A percentile compares a stretch with the other conserved stretches of the same genome.
Evolutionary conservation across 2,329 filamentous ascomycete species (phyloP).

Genomic region (Ophiostoma quercus): DNA sequence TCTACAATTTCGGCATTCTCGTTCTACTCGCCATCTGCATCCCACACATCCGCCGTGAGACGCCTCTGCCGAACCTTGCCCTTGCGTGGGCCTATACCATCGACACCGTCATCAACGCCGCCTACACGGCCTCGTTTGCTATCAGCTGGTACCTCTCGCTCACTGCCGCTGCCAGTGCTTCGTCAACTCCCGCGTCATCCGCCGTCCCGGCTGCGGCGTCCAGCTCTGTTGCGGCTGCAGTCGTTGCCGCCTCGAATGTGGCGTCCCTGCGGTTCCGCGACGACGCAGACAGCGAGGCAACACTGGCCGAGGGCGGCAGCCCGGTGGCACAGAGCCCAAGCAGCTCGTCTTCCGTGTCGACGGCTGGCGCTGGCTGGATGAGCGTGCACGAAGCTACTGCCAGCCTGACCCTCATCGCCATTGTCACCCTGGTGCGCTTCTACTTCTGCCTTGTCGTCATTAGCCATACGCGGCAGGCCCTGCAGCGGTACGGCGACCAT

Average conservation of each 20-base stretch:
- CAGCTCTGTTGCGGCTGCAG: background rate
- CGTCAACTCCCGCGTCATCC: slow-evolving; percentile 4
- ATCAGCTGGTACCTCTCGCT: slow-evolving; percentile 69
- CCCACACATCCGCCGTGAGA: slow-evolving; percentile 73
- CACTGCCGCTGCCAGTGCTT: background rate
- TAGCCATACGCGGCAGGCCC: slow-evolving; percentile 70
- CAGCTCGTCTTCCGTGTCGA: slow-evolving; percentile 8
- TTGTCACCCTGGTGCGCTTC: slow-evolving; percentile 67
- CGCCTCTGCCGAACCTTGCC: slow-evolving; percentile 70
- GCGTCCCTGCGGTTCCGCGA: background rate
- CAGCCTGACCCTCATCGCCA: slow-evolving; percentile 69
- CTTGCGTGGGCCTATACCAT: slow-evolving; percentile 82
- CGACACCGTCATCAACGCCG: slow-evolving; percentile 74
- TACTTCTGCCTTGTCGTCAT: slow-evolving; percentile 84
- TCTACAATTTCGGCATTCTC: slow-evolving; percentile 74
- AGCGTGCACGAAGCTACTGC: slow-evolving; percentile 58
- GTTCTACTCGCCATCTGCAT: slow-evolving; percentile 63
- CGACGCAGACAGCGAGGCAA: background rate
- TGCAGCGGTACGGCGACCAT: slow-evolving; percentile 61
- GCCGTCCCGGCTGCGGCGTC: slow-evolving; percentile 5
- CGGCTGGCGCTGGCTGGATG: slow-evolving; percentile 27
- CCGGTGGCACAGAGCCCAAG: slow-evolving; percentile 9
- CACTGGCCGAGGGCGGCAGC: background rate
- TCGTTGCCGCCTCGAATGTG: background rate
- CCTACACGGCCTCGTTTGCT: slow-evolving; percentile 77